phyloP scores from a whole-genome alignment of 2,329 filamentous ascomycete genomes.

The Alternaria sp. region DNA sequence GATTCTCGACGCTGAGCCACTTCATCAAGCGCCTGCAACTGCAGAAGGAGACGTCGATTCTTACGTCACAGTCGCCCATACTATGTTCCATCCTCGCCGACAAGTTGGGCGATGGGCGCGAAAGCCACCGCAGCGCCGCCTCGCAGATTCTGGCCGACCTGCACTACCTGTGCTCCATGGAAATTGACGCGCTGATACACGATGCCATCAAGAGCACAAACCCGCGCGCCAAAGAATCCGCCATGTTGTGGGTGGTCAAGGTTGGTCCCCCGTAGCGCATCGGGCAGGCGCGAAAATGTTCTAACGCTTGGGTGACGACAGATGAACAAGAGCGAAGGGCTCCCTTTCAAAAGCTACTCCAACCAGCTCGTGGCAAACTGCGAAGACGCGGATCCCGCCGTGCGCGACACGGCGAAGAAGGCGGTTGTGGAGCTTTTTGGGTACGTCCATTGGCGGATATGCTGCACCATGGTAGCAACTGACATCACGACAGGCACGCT shows the following conservation, averaged over 20 bases:
- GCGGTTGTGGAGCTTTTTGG: constrained; percentile 87
- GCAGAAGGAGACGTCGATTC: constrained; percentile 77
- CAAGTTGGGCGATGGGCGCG: constrained; percentile 85
- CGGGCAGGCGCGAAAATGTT: not conserved
- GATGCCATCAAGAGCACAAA: constrained; percentile 81
- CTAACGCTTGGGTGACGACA: constrained; percentile 45
- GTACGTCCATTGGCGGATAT: constrained; percentile 52
- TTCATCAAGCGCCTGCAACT: constrained; percentile 84
- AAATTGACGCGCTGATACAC: constrained; percentile 82
- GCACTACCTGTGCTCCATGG: constrained; percentile 70
- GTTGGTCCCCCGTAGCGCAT: constrained; percentile 50
- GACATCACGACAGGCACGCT: constrained; percentile 64
- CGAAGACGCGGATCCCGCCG: constrained; percentile 87
- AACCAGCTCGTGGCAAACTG: constrained; percentile 82
- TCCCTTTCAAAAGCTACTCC: constrained; percentile 85
- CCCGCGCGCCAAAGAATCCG: constrained; percentile 80
- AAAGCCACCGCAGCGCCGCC: constrained; percentile 79
- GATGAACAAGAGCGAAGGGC: constrained; percentile 80
- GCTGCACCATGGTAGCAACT: constrained; percentile 11
- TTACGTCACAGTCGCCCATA: constrained; percentile 70
- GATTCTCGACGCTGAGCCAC: constrained; percentile 87
- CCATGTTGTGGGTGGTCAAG: constrained; percentile 84
- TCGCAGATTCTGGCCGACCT: constrained; percentile 78
- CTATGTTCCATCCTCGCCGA: constrained; percentile 80
- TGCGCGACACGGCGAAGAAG: constrained; percentile 82